Evolutionary conservation across 2,329 filamentous ascomycete species (phyloP).

Genomic region (Claviceps cyperi): DNA sequence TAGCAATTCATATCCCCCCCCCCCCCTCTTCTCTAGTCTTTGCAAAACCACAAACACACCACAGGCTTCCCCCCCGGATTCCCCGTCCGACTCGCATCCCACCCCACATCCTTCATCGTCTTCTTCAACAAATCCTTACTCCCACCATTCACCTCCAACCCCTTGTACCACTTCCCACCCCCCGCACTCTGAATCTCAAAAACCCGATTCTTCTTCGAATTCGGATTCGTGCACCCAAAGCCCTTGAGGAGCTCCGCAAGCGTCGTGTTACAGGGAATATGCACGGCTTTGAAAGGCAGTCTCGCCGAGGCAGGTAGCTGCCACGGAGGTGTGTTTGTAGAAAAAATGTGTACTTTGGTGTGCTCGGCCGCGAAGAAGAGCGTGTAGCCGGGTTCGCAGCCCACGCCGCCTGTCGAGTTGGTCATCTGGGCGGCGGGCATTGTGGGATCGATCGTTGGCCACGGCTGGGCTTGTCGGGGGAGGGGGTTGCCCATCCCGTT

Average conservation of each 20-base stretch:
- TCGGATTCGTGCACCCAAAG: conserved; percentile 39
- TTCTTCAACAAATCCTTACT: conserved; percentile 32
- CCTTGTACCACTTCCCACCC: conserved; percentile 44
- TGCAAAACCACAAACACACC: conserved; percentile 46
- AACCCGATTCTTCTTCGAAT: conserved; percentile 38
- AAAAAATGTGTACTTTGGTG: conserved; percentile 45
- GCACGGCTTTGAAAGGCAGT: conserved; percentile 33
- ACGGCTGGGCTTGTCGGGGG: conserved; percentile 25
- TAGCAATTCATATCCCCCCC: too few relatives aligned
- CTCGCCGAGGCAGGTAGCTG: conserved; percentile 26
- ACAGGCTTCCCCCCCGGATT: conserved; percentile 33
- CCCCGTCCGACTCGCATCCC: conserved; percentile 38
- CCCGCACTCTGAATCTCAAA: conserved; percentile 41
- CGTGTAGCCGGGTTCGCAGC: conserved; percentile 48
- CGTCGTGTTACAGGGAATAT: conserved; percentile 38
- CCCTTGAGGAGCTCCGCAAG: conserved; percentile 42
- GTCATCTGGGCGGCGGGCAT: conserved; percentile 39
- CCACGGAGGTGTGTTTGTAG: conserved; percentile 37
- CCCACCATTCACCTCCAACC: conserved; percentile 34
- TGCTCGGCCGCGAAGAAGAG: conserved; percentile 45
- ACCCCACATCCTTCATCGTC: conserved; percentile 42
- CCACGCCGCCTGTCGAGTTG: conserved; percentile 42
- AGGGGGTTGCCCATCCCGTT: conserved; percentile 22
- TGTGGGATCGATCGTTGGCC: conserved; percentile 27
- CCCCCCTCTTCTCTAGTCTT: conserved; percentile 25